Evolutionary conservation across 805 yeast genomes (phyloP).

Genomic region (Cyberlindnera bimundalis): DNA sequence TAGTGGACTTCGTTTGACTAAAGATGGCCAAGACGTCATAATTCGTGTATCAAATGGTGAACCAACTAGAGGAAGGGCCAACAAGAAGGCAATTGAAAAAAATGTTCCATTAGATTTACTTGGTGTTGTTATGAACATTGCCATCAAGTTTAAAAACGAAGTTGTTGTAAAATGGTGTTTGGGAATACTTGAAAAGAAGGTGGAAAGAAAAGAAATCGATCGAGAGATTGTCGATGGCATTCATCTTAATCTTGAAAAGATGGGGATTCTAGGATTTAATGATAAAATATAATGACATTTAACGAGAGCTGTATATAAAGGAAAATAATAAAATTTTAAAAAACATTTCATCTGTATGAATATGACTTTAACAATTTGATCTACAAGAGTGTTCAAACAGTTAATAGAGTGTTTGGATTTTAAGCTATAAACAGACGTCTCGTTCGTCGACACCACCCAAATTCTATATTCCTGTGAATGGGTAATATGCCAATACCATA

Average conservation of each 20-base stretch:
- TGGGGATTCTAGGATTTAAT: background rate
- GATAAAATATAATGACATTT: background rate
- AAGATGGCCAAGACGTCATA: background rate
- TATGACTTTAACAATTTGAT: too few relatives aligned
- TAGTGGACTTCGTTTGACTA: slow-evolving; percentile 3
- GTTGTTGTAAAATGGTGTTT: slow-evolving; percentile 17
- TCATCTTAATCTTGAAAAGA: background rate
- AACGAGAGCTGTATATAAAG: slow-evolving; percentile 2
- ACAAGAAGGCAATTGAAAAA: slow-evolving; percentile 1
- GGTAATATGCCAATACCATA: background rate
- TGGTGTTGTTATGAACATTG: slow-evolving; percentile 9
- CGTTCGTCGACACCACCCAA: background rate
- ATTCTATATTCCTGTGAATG: slow-evolving; percentile 1
- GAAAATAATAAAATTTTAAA: background rate
- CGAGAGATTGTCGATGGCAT: background rate
- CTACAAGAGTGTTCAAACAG: background rate
- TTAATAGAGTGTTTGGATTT: background rate
- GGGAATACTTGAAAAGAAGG: background rate
- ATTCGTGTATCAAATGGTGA: slow-evolving; percentile 1
- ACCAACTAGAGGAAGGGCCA: slow-evolving; percentile 1
- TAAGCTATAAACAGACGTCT: slow-evolving; percentile 1
- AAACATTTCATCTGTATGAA: background rate
- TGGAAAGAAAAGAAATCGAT: background rate
- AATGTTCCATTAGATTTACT: slow-evolving; percentile 14
- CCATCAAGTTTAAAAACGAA: slow-evolving; percentile 7